These are phyloP conservation scores for Boechera stricta DNA, from an alignment of 345 rosid genomes.

Conservation along the genomic window DNA sequence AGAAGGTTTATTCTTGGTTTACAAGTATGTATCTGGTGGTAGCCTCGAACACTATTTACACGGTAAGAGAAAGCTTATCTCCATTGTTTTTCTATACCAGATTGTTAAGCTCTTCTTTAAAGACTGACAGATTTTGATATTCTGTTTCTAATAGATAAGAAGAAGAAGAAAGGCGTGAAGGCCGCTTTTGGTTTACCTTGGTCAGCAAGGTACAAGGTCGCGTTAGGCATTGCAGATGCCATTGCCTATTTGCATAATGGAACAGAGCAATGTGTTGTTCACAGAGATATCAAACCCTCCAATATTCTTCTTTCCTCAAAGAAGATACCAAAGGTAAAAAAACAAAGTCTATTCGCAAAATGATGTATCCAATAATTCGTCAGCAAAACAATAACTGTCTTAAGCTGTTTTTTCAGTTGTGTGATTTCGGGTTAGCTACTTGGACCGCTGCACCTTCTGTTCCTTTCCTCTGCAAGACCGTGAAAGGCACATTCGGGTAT, in stretches of 20 bases:
- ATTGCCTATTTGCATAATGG: slow-evolving; percentile 89
- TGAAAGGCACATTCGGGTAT: slow-evolving; percentile 99
- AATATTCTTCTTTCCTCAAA: slow-evolving; percentile 96
- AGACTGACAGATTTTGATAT: neutral
- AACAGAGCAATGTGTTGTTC: slow-evolving; percentile 95
- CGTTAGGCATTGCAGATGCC: slow-evolving; percentile 83
- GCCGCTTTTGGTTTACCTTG: slow-evolving; percentile 60
- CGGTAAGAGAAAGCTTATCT: slow-evolving; percentile 48
- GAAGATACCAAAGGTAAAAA: slow-evolving; percentile 74
- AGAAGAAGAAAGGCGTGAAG: slow-evolving; percentile 67
- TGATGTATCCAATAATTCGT: neutral
- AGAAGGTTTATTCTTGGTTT: slow-evolving; percentile 91
- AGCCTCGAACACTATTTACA: slow-evolving; percentile 90
- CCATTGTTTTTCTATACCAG: slow-evolving; percentile 4
- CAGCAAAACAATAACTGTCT: neutral
- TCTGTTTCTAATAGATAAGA: slow-evolving; percentile 61
- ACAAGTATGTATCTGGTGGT: slow-evolving; percentile 95
- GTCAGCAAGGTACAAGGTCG: slow-evolving; percentile 87
- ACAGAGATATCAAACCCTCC: slow-evolving; percentile 96
- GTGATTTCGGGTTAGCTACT: slow-evolving; percentile 97
- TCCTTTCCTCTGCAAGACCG: slow-evolving; percentile 98
- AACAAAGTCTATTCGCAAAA: neutral
- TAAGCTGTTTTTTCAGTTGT: slow-evolving; percentile 56
- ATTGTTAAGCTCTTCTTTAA: neutral
- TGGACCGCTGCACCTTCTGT: slow-evolving; percentile 98